These are phyloP conservation scores for Taiozyma sp. DNA, from an alignment of 1,139 yeast genomes.

Conservation along the genomic window DNA sequence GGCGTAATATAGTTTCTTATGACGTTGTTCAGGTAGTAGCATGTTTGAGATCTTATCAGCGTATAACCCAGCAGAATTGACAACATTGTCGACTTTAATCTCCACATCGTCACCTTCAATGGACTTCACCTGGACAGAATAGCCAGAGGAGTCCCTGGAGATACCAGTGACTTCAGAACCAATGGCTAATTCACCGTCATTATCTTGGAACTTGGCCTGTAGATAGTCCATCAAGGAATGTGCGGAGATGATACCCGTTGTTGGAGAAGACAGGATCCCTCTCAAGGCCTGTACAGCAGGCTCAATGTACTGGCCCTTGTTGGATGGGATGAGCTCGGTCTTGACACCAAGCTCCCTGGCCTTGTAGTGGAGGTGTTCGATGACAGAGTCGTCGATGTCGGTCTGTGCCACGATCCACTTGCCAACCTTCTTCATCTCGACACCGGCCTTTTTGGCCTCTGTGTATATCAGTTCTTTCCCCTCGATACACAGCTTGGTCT, in stretches of 20 bases:
- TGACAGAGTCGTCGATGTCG: conserved; percentile 54
- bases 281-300: conserved; percentile 62
- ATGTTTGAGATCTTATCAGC: conserved; percentile 69
- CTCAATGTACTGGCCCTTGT: conserved; percentile 42
- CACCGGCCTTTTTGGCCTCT: conserved; percentile 44
- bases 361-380: conserved; percentile 47
- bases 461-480: conserved; percentile 70
- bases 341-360: conserved; percentile 55
- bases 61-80: conserved; percentile 76
- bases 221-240: conserved; percentile 67
- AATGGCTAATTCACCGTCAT: conserved; percentile 55
- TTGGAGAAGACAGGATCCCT: conserved; percentile 71
- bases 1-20: conserved; percentile 59
- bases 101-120: conserved; percentile 34
- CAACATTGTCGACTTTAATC: conserved; percentile 51
- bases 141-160: conserved; percentile 26
- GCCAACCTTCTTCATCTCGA: conserved; percentile 63
- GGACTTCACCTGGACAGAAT: conserved; percentile 31
- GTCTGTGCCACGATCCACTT: conserved; percentile 88
- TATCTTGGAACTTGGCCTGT: conserved; percentile 47
- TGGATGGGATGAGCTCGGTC: conserved; percentile 47
- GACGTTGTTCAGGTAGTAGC: conserved; percentile 60
- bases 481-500: conserved; percentile 63
- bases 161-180: conserved; percentile 54
- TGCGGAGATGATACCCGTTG: conserved; percentile 82